Conservation (phyloP, 352 stramenopile species). For the Globisporangium barbulae region DNA sequence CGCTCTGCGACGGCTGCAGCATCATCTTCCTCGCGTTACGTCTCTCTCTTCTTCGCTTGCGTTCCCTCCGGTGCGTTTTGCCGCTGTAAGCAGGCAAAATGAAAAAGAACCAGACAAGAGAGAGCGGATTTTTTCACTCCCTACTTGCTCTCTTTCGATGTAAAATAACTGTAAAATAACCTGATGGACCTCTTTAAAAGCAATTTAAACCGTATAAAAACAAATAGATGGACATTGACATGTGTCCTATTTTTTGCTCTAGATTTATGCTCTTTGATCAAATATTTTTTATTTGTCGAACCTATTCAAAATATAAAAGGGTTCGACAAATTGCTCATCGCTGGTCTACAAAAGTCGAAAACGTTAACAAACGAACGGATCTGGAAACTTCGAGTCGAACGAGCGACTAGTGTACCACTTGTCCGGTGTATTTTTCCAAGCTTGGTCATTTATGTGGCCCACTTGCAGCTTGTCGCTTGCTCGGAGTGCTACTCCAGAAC, state of each 20-base stretch:
- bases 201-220: not conserved
- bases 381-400: not conserved
- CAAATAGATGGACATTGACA: too few relatives aligned
- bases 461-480: not conserved
- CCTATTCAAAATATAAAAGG: not conserved
- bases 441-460: not conserved
- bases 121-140: slow-evolving; percentile 10
- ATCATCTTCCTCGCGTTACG: slow-evolving; percentile 10
- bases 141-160: too few relatives aligned
- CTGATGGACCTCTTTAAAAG: not conserved
- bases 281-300: not conserved
- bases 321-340: not conserved
- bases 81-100: not conserved
- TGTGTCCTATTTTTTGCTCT: too few relatives aligned
- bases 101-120: slow-evolving; percentile 12
- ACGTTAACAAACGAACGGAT: too few relatives aligned
- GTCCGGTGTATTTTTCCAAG: not conserved
- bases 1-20: slow-evolving; percentile 17
- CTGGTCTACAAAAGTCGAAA: too few relatives aligned
- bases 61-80: not conserved
- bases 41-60: not conserved
- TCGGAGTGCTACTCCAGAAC: not conserved
- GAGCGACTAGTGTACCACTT: not conserved
- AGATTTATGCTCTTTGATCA: too few relatives aligned
- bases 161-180: not conserved